Percentiles rank a stretch among this genome's conserved stretches.
These are phyloP conservation scores for Gastrolobium bilobum DNA, from an alignment of 306 rosid species.

Conservation along the genomic window DNA sequence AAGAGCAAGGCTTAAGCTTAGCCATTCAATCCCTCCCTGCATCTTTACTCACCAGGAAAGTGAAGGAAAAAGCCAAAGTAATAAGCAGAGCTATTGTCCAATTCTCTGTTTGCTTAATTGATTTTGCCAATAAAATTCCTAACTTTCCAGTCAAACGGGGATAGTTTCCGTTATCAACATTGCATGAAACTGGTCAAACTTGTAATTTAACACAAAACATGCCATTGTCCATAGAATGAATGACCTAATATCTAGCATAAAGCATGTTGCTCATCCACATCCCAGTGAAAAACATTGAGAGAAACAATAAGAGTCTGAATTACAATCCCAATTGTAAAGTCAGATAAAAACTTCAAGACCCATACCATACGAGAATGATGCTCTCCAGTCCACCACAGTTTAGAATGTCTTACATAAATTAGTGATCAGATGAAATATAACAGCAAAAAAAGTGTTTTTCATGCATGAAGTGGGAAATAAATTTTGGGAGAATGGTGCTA, in stretches of 20 bases:
- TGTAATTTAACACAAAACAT: constrained; percentile 4
- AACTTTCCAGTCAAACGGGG: not conserved
- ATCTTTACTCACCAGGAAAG: constrained; percentile 5
- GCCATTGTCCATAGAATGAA: not conserved
- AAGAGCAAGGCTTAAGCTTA: constrained; percentile 4
- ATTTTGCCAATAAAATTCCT: not conserved
- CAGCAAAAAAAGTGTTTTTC: not conserved
- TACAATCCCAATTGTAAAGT: not conserved
- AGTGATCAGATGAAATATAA: not conserved
- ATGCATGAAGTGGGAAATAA: not conserved
- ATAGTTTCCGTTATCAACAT: not conserved
- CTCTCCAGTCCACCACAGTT: not conserved
- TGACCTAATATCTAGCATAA: not conserved
- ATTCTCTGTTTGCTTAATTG: not conserved
- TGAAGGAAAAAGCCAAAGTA: constrained; percentile 2
- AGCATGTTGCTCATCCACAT: not conserved
- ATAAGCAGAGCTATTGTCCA: not conserved
- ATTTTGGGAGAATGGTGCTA: not conserved
- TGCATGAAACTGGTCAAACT: not conserved
- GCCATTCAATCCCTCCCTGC: constrained; percentile 3
- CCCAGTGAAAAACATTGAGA: not conserved
- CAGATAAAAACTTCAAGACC: constrained; percentile 14
- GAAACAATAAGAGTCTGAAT: not conserved
- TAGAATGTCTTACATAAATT: not conserved
- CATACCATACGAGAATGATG: not conserved